Evolutionary conservation across 2,329 filamentous ascomycete genomes (phyloP), one percentile per base, ranked within the genome.

Genomic region (Ceratocystis alfenasii): DNA sequence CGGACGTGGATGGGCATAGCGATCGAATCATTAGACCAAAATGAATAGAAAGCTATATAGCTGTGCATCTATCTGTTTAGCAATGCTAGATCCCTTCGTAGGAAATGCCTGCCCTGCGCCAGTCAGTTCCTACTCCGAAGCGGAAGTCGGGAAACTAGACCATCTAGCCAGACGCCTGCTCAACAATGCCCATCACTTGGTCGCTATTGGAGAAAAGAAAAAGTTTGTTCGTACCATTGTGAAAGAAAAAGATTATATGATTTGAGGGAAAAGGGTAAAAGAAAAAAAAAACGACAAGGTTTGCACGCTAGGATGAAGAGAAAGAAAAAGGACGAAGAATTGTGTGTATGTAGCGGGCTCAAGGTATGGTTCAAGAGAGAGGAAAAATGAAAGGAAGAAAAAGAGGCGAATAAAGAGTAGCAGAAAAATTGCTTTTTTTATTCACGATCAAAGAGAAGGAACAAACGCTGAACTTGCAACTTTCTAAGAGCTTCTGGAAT

Each of bases 401-500:
- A 46, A 41, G 45, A 25, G 48, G 17, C 45, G 20, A 28, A 44
- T 22, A 44, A 55, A 45, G 46, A 33, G 50, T n/a, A 15, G 30
- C 46, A 45, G 65, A 65, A 61, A 62, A 50, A 63, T 55, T 44
- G 61, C n/a, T 25, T 48, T 33, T 17, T 57, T 30, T 30, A 15
- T 30, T 62, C 36, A 59, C 60, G 41, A 46, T 63, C 41, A 59
- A 33, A 61, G 7, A 17, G 36, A 53, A 62, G 55, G 55, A 59
- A 10, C 28, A 28, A 33, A 28, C 55, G 55, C 55, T 36, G 55
- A 36, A 59, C 55, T 59, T 69, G 68, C 69, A 59, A 59, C 55
- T 59, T 69, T 69, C 69, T 59, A 69, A 67, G 63, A 68, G 62
- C 65, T 69, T 70, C 71, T 72, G 68, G 70, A 72, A 67, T 64